Base-by-base conservation (phyloP, 2,329 filamentous ascomycete species). In the Pyrenophora graminea region DNA sequence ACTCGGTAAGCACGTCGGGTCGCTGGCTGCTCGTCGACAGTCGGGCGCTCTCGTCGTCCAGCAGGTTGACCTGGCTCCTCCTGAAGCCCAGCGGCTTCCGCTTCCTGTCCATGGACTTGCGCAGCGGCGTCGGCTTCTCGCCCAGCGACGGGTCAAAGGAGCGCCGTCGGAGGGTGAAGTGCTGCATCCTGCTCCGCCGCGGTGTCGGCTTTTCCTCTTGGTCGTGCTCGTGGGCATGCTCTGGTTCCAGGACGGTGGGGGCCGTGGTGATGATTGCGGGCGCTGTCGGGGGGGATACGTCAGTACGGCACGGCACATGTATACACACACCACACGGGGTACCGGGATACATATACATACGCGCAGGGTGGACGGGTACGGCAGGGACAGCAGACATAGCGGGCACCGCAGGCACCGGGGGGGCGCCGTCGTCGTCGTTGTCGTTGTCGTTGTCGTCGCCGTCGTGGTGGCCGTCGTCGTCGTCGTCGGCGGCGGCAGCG, bases 251-350 rank as follows among this genome's bases (percentile, higher is more conserved):
- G 42, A 86, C 82, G 7, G 91, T 94, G 8, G 94, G 92, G 13
- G 92, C 90, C 9, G 93, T 97, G 42, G 89, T 96, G 72, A 97
- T 94, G 69, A 97, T 97, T 17, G 80, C 80, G 13, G 85, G 85
- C 33, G 83, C 70, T 70, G 63, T 41, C 51, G 46, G 30, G 33
- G 46, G 30, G 33, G 40, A 4, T 40, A 52, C 46, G 57, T 72
- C 64, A 73, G 68, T 58, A 55, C 36, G 49, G 19, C 32, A 44
- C n/a, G 27, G 27, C 27, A 30, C 27, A 30, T 30, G 12, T 30
- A 42, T 46, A 27, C 33, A 30, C 50, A 25, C 23, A 6, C 44
- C 33, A 30, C 50, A 25, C 23, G 23, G 45, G 31, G 9, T 15
- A 30, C 37, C 6, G 37, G 41, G 39, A 30, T 37, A 23, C 44